Evolutionary conservation across 345 rosid species (phyloP).

Genomic region (Syzygium grande): DNA sequence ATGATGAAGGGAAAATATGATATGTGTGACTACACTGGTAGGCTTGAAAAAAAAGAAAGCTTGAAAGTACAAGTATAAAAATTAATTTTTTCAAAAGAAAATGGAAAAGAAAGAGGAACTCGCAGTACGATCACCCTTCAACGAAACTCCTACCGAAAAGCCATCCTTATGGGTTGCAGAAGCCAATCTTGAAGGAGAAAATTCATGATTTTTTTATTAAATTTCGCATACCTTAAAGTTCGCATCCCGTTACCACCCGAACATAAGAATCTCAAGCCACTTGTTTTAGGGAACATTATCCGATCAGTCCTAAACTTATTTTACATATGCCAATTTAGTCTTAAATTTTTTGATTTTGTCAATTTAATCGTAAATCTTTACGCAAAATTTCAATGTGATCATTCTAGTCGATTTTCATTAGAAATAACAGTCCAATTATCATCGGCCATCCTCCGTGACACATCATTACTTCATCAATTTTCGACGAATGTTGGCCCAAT

Average conservation of each 20-base stretch:
- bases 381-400: neutral
- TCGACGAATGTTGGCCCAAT: neutral
- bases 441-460: fast-evolving
- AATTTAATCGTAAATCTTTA: fast-evolving
- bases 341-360: neutral
- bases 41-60: neutral
- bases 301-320: neutral
- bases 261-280: neutral
- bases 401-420: neutral
- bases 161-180: neutral
- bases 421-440: neutral
- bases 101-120: neutral
- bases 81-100: neutral
- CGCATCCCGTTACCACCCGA: neutral
- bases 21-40: neutral
- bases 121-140: neutral
- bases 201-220: neutral
- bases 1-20: neutral
- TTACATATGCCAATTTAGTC: fast-evolving
- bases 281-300: neutral
- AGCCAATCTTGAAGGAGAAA: neutral
- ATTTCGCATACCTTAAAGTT: neutral
- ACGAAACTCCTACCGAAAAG: neutral
- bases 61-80: neutral
- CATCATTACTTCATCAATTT: neutral